A percentile compares a stretch with the other conserved stretches of the same genome.
phyloP scores from a whole-genome alignment of 768 basidiomycete genomes.

The Kwoniella europaea region DNA sequence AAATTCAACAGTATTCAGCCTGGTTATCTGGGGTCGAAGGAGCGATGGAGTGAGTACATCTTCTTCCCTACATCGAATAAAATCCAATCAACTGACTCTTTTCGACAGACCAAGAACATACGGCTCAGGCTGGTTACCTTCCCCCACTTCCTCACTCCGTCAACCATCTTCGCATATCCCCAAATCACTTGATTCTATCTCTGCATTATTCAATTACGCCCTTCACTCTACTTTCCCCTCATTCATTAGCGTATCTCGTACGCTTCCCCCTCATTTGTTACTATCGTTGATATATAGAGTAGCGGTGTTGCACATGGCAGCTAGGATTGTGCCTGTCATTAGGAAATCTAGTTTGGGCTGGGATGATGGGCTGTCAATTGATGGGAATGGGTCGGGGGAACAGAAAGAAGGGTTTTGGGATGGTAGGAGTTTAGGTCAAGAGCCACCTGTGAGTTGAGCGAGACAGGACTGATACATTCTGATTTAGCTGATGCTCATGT shows the following conservation, averaged over 20 bases:
- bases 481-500: neutral
- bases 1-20: slow-evolving; percentile 49
- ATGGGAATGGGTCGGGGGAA: slow-evolving; percentile 1
- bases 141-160: slow-evolving; percentile 22
- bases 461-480: neutral
- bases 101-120: slow-evolving; percentile 48
- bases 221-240: slow-evolving; percentile 20
- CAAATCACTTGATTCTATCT: slow-evolving; percentile 12
- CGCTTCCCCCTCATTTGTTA: slow-evolving; percentile 53
- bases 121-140: slow-evolving; percentile 51
- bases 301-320: slow-evolving; percentile 56
- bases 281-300: slow-evolving; percentile 57
- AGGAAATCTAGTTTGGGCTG: slow-evolving; percentile 50
- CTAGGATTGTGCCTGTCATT: slow-evolving; percentile 57
- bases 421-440: slow-evolving; percentile 50
- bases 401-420: slow-evolving; percentile 50
- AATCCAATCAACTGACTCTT: too few species aligned
- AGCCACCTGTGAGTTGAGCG: slow-evolving; percentile 48
- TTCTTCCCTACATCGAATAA: neutral
- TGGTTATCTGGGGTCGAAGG: slow-evolving; percentile 56
- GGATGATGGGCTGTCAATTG: slow-evolving; percentile 42
- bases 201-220: slow-evolving; percentile 19
- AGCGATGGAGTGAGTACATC: slow-evolving; percentile 50
- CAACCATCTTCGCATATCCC: slow-evolving; percentile 22
- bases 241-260: slow-evolving; percentile 35